A percentile compares a stretch with the other conserved stretches of the same genome.
phyloP scores from a whole-genome alignment of 257 asterid genomes.

The Mitragyna speciosa region DNA sequence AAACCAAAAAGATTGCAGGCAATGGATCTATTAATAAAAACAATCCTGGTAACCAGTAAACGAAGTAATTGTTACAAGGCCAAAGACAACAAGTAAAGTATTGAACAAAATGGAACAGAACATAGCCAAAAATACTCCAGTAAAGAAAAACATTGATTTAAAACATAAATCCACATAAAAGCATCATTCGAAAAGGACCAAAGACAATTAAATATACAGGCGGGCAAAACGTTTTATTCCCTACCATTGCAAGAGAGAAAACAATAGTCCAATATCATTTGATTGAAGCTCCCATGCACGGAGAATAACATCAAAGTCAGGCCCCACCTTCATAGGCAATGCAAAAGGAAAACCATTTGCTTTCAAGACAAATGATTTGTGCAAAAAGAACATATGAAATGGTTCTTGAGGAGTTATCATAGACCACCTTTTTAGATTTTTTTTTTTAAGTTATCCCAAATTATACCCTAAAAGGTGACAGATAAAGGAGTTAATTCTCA shows the following conservation, averaged over 20 bases:
- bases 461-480: conserved; percentile 9
- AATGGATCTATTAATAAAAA: background rate
- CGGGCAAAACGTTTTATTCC: conserved; percentile 53
- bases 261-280: conserved; percentile 79
- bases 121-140: background rate
- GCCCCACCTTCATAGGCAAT: conserved; percentile 90
- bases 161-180: background rate
- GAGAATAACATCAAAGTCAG: conserved; percentile 80
- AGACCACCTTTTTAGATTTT: conserved; percentile 13
- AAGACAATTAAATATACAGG: conserved; percentile 29
- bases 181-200: background rate
- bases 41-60: background rate
- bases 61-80: background rate
- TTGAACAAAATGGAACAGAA: background rate
- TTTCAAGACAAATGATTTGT: conserved; percentile 56
- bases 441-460: conserved; percentile 12
- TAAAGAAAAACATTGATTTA: conserved; percentile 2
- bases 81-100: background rate
- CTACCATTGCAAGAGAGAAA: conserved; percentile 83
- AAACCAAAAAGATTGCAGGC: background rate
- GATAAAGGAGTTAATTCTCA: conserved; percentile 30
- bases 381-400: conserved; percentile 34
- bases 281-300: conserved; percentile 94
- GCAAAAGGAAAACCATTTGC: conserved; percentile 72
- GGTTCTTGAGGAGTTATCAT: background rate